Percentiles rank a stretch among this genome's conserved stretches.
phyloP scores from a whole-genome alignment of 2,329 filamentous ascomycete genomes.

The Talaromyces sp. region DNA sequence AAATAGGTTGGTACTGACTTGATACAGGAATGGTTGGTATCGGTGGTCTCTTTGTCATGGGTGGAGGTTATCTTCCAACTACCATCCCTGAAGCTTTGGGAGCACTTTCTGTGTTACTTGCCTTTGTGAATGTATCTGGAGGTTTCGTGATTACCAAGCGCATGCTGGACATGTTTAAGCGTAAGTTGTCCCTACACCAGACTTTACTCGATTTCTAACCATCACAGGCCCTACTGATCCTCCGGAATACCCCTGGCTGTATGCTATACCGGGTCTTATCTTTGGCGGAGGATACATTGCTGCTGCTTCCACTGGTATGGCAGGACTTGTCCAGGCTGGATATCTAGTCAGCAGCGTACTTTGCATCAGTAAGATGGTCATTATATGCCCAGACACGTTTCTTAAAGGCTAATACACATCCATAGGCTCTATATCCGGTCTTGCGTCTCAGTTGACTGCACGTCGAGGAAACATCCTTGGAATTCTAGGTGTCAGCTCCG shows the following conservation, averaged over 20 bases:
- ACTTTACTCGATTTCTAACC: slow-evolving; percentile 12
- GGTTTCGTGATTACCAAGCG: slow-evolving; percentile 90
- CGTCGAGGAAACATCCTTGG: slow-evolving; percentile 82
- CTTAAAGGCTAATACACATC: not conserved
- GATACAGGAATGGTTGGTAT: slow-evolving; percentile 73
- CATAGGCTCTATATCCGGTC: slow-evolving; percentile 66
- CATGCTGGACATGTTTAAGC: slow-evolving; percentile 90
- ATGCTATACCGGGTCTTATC: slow-evolving; percentile 70
- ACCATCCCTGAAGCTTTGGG: slow-evolving; percentile 78
- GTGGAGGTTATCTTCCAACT: slow-evolving; percentile 72
- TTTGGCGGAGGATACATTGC: slow-evolving; percentile 81
- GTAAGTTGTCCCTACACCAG: slow-evolving; percentile 42
- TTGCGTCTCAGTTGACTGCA: slow-evolving; percentile 79
- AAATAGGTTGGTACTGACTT: not conserved
- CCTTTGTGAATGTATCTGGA: slow-evolving; percentile 84
- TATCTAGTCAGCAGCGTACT: slow-evolving; percentile 82
- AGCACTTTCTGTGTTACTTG: slow-evolving; percentile 74
- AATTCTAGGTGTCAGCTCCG: slow-evolving; percentile 78
- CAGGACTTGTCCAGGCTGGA: slow-evolving; percentile 80
- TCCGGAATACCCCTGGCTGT: slow-evolving; percentile 84
- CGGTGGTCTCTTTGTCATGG: slow-evolving; percentile 84
- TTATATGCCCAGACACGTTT: not conserved
- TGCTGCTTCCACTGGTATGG: slow-evolving; percentile 76
- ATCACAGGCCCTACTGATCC: slow-evolving; percentile 70
- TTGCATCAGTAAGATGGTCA: slow-evolving; percentile 62